These are phyloP conservation scores for Neofusicoccum parvum DNA, from an alignment of 2,329 filamentous ascomycete genomes.

Conservation along the genomic window DNA sequence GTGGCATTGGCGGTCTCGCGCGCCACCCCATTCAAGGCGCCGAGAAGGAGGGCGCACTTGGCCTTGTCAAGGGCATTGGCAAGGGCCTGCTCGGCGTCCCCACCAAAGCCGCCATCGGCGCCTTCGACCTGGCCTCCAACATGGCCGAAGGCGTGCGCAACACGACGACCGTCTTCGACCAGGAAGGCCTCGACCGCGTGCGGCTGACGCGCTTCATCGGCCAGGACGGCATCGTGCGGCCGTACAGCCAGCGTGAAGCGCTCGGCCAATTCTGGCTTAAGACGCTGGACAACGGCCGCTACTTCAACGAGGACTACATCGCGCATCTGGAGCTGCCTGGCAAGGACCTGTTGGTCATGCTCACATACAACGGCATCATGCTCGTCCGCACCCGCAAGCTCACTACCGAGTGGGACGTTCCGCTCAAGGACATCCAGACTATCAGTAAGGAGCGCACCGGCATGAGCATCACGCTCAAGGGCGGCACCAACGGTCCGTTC, in stretches of 20 bases:
- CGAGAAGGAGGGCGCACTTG: slow-evolving; percentile 89
- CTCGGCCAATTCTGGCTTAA: slow-evolving; percentile 99
- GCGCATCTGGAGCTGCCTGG: slow-evolving; percentile 89
- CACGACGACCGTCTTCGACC: slow-evolving; percentile 97
- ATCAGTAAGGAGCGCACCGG: slow-evolving; percentile 97
- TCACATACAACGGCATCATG: slow-evolving; percentile 71
- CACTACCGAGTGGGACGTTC: slow-evolving; percentile 92
- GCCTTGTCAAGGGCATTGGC: slow-evolving; percentile 96
- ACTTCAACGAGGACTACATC: slow-evolving; percentile 97
- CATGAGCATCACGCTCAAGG: slow-evolving; percentile 83
- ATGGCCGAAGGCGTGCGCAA: slow-evolving; percentile 97
- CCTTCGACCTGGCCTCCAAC: slow-evolving; percentile 95
- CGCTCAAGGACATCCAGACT: slow-evolving; percentile 92
- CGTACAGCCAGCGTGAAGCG: slow-evolving; percentile 92
- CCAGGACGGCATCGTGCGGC: slow-evolving; percentile 87
- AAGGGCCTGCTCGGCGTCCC: slow-evolving; percentile 93
- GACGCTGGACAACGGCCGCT: slow-evolving; percentile 94
- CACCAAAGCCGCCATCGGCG: slow-evolving; percentile 94
- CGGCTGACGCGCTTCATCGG: slow-evolving; percentile 92
- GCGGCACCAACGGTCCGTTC: slow-evolving; percentile 91
- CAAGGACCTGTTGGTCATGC: slow-evolving; percentile 80
- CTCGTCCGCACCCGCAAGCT: slow-evolving; percentile 85
- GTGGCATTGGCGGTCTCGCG: slow-evolving; percentile 89
- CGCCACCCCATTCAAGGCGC: slow-evolving; percentile 93
- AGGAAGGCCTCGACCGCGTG: slow-evolving; percentile 89